A percentile compares a stretch with the other conserved stretches of the same genome.
Evolutionary conservation across 1,284 basidiomycete species (phyloP).

Genomic region (Melampsora larici-populina): DNA sequence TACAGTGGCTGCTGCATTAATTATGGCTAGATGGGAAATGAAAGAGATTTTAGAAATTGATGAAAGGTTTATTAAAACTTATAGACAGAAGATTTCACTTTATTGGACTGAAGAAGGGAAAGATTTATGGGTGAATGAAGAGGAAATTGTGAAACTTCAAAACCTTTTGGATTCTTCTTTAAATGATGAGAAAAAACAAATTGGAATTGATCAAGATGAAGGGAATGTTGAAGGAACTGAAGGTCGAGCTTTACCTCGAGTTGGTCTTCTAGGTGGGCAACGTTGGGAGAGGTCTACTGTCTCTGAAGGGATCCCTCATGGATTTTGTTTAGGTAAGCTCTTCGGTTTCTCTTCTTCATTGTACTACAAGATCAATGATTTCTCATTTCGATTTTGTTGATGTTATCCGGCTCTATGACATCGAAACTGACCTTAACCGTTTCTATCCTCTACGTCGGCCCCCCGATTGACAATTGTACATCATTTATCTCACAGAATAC

Average conservation of each 20-base stretch:
- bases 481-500: not conserved
- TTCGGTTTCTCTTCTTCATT: not conserved
- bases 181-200: not conserved
- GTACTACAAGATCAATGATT: not conserved
- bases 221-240: not conserved
- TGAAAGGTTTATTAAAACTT: not conserved
- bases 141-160: slow-evolving; percentile 18
- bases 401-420: not conserved
- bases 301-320: slow-evolving; percentile 28
- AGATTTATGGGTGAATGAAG: slow-evolving; percentile 40
- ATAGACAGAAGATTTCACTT: slow-evolving; percentile 7
- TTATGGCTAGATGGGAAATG: slow-evolving; percentile 41
- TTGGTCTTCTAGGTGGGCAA: not conserved
- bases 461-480: too few species aligned
- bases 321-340: slow-evolving; percentile 35
- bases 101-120: slow-evolving; percentile 5
- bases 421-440: not conserved
- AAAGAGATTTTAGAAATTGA: slow-evolving; percentile 26
- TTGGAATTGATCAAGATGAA: not conserved
- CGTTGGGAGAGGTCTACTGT: slow-evolving; percentile 17
- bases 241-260: not conserved
- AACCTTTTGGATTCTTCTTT: not conserved
- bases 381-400: not conserved
- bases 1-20: slow-evolving; percentile 14
- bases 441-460: not conserved